Conservation (phyloP, 805 yeast species). For the Pichia ethanolica region DNA sequence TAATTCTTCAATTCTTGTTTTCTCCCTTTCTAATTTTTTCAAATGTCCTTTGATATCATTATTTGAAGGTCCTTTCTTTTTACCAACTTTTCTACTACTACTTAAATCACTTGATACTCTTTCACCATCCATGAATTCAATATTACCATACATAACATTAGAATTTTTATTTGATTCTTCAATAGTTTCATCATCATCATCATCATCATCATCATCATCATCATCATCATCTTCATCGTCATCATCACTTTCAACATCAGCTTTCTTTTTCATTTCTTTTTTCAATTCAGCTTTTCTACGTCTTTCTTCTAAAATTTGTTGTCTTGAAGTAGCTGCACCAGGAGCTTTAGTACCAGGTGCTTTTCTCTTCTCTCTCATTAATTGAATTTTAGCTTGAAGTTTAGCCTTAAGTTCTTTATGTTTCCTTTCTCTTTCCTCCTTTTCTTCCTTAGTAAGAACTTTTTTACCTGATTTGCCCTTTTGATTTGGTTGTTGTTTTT, state of each 20-base stretch:
- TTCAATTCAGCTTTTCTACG: conserved; percentile 39
- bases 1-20: conserved; percentile 50
- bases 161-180: conserved; percentile 13
- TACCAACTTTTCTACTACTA: conserved; percentile 48
- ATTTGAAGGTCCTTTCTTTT: conserved; percentile 75
- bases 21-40: conserved; percentile 64
- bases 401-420: conserved; percentile 68
- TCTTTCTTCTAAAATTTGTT: conserved; percentile 63
- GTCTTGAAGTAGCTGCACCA: conserved; percentile 83
- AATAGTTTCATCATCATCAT: conserved; percentile 24
- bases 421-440: conserved; percentile 43
- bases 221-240: conserved; percentile 37
- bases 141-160: conserved; percentile 67
- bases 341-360: conserved; percentile 80
- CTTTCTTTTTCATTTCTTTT: conserved; percentile 24
- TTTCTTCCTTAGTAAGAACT: conserved; percentile 39
- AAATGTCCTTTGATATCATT: conserved; percentile 82
- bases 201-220: conserved; percentile 21
- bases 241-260: conserved; percentile 28
- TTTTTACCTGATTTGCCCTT: conserved; percentile 14
- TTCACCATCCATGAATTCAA: conserved; percentile 76
- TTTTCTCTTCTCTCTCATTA: conserved; percentile 70
- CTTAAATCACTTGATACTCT: conserved; percentile 67
- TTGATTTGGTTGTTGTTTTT: conserved; percentile 8
- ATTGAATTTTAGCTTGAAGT: conserved; percentile 64